Base-by-base conservation (phyloP, 148 eudicot species). In the Camellia sinensis region DNA sequence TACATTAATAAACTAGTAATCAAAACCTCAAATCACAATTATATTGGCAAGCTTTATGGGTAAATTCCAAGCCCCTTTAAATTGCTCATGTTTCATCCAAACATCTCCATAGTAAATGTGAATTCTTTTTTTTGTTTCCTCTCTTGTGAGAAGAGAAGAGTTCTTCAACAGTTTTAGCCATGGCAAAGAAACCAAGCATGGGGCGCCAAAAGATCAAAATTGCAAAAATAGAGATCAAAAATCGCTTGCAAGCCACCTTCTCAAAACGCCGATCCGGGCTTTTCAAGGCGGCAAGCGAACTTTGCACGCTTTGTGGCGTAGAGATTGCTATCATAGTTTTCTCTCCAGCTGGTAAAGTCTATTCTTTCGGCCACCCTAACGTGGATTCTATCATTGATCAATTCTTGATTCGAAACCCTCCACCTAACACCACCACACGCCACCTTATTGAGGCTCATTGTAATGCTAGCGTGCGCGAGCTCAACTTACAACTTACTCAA, bases 201-300 rank as follows among this genome's bases (percentile, higher is more conserved):
- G 92, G 94, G 56, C 86, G 94, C 6, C 90, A 87, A 76, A 91
- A 91, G 85, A 89, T 91, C 78, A 85, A 84, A 82, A 91, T 91
- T 63, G 85, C 86, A 6, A 88, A 84, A 78, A 91, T 91, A 14
- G 88, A 89, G 80, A 88, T 82, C n/a, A 87, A 89, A 4, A 85
- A 83, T 8, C 89, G 85, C 78, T 83, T 87, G 19, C 91, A 89
- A 69, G 94, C 88, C 40, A 88, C 94, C 7, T 91, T 91, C 85
- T 86, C 87, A 3, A 89, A 89, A 48, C 88, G 94, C n/a, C 92
- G 94, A 14, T 17, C 80, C 19, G 92, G 94, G 0, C 84, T 91
- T 1, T 89, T 91, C 81, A 89, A 88, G 71, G 89, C 89, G 60
- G 91, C 92, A 1, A 83, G 89, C 22, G 94, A 91, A 61, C 87